Conservation (phyloP, 164 flowering plant species). For the Santalum album region DNA sequence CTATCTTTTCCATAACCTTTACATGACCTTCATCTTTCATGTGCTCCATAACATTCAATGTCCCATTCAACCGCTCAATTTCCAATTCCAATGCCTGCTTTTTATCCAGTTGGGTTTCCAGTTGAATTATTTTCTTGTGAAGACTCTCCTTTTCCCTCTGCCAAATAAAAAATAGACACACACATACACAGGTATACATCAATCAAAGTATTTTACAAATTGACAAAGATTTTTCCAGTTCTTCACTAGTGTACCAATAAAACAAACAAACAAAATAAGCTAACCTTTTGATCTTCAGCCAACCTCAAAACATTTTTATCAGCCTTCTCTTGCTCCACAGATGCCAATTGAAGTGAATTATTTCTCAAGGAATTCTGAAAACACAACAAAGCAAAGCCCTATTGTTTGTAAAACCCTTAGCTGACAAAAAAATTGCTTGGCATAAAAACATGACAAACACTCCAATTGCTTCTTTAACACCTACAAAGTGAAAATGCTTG, state of each 20-base stretch:
- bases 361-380: slow-evolving; percentile 43
- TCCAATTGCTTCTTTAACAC: too few species aligned
- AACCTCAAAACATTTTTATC: slow-evolving; percentile 50
- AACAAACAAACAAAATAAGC: background rate
- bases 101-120: slow-evolving; percentile 47
- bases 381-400: too few species aligned
- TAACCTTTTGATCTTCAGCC: slow-evolving; percentile 65
- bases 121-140: slow-evolving; percentile 38
- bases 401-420: too few species aligned
- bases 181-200: too few species aligned
- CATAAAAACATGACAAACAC: too few species aligned
- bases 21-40: slow-evolving; percentile 44
- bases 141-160: slow-evolving; percentile 54
- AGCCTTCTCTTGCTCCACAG: slow-evolving; percentile 49
- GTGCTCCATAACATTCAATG: slow-evolving; percentile 46
- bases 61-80: slow-evolving; percentile 44
- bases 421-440: too few species aligned
- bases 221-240: background rate
- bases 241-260: background rate
- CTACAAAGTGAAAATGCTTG: too few species aligned
- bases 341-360: slow-evolving; percentile 42
- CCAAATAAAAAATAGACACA: slow-evolving; percentile 6
- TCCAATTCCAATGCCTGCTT: slow-evolving; percentile 58
- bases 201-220: background rate
- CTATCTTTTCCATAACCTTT: slow-evolving; percentile 38